These are phyloP conservation scores for Phytophthora parvispora DNA, from an alignment of 352 stramenopile species.

Conservation along the genomic window DNA sequence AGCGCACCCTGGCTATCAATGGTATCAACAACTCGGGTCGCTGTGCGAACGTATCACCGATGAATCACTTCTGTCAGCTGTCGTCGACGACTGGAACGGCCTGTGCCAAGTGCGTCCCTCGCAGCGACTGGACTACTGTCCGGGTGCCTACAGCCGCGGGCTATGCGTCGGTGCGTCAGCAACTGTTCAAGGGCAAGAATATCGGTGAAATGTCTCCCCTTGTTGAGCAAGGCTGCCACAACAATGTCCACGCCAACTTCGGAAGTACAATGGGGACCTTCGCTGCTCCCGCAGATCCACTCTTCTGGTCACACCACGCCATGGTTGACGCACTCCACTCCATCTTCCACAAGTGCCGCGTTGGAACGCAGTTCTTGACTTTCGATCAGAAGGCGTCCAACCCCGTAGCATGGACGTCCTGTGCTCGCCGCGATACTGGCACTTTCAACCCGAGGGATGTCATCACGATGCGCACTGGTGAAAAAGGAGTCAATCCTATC, in stretches of 20 bases:
- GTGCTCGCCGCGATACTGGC: constrained; percentile 38
- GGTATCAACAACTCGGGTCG: constrained; percentile 43
- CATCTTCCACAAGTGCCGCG: constrained; percentile 79
- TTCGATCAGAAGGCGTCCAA: constrained; percentile 58
- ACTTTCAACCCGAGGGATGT: constrained; percentile 56
- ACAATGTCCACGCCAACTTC: constrained; percentile 68
- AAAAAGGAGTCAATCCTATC: constrained; percentile 47
- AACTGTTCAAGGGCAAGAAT: constrained; percentile 57
- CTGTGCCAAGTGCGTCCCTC: constrained; percentile 62
- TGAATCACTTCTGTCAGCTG: constrained; percentile 72
- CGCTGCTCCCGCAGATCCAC: constrained; percentile 57
- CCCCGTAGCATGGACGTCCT: constrained; percentile 59
- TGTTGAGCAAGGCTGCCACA: constrained; percentile 65
- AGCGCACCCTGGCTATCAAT: constrained; percentile 54
- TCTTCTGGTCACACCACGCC: constrained; percentile 85
- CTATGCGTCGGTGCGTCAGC: constrained; percentile 56
- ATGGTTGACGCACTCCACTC: constrained; percentile 77
- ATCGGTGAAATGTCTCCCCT: constrained; percentile 63
- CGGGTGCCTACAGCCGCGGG: constrained; percentile 42
- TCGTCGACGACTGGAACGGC: constrained; percentile 13
- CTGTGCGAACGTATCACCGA: constrained; percentile 44
- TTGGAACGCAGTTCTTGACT: constrained; percentile 50
- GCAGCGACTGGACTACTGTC: constrained; percentile 45
- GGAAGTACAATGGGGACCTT: constrained; percentile 60
- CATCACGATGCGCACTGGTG: constrained; percentile 54